These are phyloP conservation scores for Leptographium lundbergii DNA, from an alignment of 2,329 filamentous ascomycete genomes.

Conservation along the genomic window DNA sequence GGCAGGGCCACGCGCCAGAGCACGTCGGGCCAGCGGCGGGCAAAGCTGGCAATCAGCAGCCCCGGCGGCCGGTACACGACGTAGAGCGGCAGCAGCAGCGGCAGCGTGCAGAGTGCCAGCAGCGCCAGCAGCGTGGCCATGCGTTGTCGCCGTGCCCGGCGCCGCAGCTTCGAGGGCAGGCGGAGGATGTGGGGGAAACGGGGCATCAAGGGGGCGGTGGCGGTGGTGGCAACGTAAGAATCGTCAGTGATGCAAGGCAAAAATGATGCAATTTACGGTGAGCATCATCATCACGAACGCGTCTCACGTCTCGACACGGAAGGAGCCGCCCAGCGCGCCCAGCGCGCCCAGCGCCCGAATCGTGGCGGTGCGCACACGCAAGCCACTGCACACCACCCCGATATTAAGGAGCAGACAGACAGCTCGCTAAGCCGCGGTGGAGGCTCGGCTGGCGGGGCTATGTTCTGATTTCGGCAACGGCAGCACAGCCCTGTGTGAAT, in stretches of 20 bases:
- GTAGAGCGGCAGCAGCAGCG: conserved; percentile 40
- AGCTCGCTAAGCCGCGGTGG: too few relatives aligned
- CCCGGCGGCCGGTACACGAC: conserved; percentile 69
- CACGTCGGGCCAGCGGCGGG: conserved; percentile 62
- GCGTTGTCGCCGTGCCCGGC: conserved; percentile 43
- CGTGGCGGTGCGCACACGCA: too few relatives aligned
- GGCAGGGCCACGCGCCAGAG: conserved; percentile 52
- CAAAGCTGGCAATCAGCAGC: conserved; percentile 58
- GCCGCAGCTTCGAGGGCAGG: conserved; percentile 42
- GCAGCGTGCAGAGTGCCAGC: conserved; percentile 20
- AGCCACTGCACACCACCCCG: too few relatives aligned
- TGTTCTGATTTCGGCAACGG: too few relatives aligned
- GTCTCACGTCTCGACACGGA: background rate
- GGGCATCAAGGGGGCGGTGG: conserved; percentile 13
- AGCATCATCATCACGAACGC: background rate
- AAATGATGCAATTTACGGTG: background rate
- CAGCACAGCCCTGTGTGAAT: too few relatives aligned
- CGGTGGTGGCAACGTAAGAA: too few relatives aligned
- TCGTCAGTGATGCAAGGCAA: background rate
- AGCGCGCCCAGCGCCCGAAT: too few relatives aligned
- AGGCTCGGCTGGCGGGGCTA: too few relatives aligned
- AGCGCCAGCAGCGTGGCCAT: conserved; percentile 41
- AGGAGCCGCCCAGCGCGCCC: background rate
- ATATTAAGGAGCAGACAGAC: too few relatives aligned
- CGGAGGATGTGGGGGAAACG: conserved; percentile 32